These are phyloP conservation scores for Polyporus tsugae DNA, from an alignment of 1,284 basidiomycete species.

Conservation along the genomic window DNA sequence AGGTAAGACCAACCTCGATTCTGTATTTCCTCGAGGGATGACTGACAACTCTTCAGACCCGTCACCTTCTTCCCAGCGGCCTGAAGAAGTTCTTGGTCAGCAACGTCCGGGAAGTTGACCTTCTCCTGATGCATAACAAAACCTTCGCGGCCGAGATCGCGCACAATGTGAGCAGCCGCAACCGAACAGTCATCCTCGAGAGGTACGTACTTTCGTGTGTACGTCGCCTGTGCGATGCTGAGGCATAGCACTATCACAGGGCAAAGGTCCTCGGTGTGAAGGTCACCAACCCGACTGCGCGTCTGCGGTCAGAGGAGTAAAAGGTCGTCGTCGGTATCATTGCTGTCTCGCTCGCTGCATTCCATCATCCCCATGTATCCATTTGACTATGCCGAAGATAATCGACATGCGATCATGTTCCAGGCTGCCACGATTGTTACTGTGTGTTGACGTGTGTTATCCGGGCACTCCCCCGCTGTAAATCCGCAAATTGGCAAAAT, in stretches of 20 bases:
- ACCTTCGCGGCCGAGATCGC: constrained; percentile 97
- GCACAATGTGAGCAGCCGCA: constrained; percentile 96
- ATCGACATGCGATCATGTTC: constrained; percentile 50
- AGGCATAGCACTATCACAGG: constrained; percentile 49
- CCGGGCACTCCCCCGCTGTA: not conserved
- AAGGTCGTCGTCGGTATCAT: constrained; percentile 43
- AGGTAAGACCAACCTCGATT: constrained; percentile 43
- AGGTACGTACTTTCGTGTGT: constrained; percentile 57
- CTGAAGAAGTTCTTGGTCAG: constrained; percentile 94
- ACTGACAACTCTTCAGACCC: constrained; percentile 61
- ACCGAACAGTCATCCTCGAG: constrained; percentile 93
- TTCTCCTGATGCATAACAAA: constrained; percentile 98
- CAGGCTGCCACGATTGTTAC: constrained; percentile 32
- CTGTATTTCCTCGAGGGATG: not conserved
- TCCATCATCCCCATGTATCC: constrained; percentile 47
- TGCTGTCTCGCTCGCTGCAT: constrained; percentile 39
- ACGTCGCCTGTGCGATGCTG: not conserved
- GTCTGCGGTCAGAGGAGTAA: constrained; percentile 97
- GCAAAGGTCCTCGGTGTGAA: constrained; percentile 91
- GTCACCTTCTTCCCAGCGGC: constrained; percentile 93
- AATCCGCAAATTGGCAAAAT: not conserved
- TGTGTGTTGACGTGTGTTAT: not conserved
- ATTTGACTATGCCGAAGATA: constrained; percentile 48
- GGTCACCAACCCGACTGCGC: constrained; percentile 95
- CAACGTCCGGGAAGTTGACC: constrained; percentile 92